Conservation (phyloP, 768 basidiomycete species). For the Mycena galopus region DNA sequence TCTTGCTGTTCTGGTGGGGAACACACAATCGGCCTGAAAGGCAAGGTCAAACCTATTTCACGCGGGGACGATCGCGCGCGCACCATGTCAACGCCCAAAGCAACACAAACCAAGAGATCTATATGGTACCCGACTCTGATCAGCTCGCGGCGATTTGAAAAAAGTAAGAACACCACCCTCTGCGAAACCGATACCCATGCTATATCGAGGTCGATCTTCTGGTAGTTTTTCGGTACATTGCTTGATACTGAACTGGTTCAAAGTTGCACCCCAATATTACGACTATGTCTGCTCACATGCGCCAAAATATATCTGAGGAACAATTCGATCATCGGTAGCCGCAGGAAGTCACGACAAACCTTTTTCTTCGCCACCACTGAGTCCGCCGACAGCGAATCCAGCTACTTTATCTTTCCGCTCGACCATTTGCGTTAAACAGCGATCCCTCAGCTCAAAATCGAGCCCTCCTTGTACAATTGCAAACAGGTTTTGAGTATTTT, state of each 20-base stretch:
- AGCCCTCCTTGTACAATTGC: conserved; percentile 94
- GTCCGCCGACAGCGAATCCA: conserved; percentile 81
- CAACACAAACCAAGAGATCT: conserved; percentile 93
- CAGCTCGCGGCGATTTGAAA: not conserved
- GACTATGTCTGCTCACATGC: conserved; percentile 67
- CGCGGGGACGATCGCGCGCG: conserved; percentile 2
- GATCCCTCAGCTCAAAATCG: conserved; percentile 75
- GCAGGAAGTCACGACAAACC: conserved; percentile 55
- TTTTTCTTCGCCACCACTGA: conserved; percentile 94
- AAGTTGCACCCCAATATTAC: not conserved
- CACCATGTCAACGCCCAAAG: conserved; percentile 95
- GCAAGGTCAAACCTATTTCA: not conserved
- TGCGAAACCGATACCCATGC: conserved; percentile 83
- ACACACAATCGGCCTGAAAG: conserved; percentile 90
- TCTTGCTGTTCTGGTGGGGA: conserved; percentile 91
- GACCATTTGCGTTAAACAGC: conserved; percentile 87
- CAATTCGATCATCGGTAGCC: conserved; percentile 10
- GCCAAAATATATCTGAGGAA: conserved; percentile 83
- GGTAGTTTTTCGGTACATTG: conserved; percentile 87
- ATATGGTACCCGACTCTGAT: not conserved
- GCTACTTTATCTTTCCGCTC: conserved; percentile 79
- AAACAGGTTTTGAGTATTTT: conserved; percentile 83
- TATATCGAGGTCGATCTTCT: conserved; percentile 80
- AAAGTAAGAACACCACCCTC: conserved; percentile 69
- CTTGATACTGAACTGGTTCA: conserved; percentile 66